A percentile compares a stretch with the other conserved stretches of the same genome.
phyloP scores from a whole-genome alignment of 176 grass and related monocot genomes.

The Olyra latifolia region DNA sequence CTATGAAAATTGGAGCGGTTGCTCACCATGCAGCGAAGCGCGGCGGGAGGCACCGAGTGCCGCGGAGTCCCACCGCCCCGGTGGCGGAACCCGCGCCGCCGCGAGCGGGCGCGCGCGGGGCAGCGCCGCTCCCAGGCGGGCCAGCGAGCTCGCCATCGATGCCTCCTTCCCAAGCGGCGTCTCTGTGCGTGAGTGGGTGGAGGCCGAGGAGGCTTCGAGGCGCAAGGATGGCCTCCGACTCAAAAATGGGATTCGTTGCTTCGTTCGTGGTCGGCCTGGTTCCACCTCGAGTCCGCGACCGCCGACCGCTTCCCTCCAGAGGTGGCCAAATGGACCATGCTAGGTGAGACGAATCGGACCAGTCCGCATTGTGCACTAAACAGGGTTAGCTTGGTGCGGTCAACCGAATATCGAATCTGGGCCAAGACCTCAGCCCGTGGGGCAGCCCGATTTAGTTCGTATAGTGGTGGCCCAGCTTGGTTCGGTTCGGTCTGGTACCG shows the following conservation, averaged over 20 bases:
- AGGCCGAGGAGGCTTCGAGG: neutral
- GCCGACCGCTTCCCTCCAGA: too few species aligned
- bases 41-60: constrained; percentile 7
- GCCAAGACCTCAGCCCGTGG: too few species aligned
- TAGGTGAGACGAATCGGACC: too few species aligned
- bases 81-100: neutral
- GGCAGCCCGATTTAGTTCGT: too few species aligned
- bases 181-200: constrained; percentile 3
- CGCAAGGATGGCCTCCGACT: constrained; percentile 31
- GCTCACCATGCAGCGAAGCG: constrained; percentile 38
- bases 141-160: constrained; percentile 50
- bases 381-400: too few species aligned
- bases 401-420: too few species aligned
- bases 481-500: too few species aligned
- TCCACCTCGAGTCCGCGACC: too few species aligned
- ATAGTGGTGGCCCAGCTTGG: too few species aligned
- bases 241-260: constrained; percentile 22
- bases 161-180: neutral
- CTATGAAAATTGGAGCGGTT: neutral
- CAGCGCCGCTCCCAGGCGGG: constrained; percentile 44
- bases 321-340: too few species aligned
- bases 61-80: constrained; percentile 11
- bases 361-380: too few species aligned
- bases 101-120: constrained; percentile 32
- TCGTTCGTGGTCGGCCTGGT: neutral